These are phyloP conservation scores for Cryphonectria parasitica DNA, from an alignment of 2,329 filamentous ascomycete species.

Conservation along the genomic window DNA sequence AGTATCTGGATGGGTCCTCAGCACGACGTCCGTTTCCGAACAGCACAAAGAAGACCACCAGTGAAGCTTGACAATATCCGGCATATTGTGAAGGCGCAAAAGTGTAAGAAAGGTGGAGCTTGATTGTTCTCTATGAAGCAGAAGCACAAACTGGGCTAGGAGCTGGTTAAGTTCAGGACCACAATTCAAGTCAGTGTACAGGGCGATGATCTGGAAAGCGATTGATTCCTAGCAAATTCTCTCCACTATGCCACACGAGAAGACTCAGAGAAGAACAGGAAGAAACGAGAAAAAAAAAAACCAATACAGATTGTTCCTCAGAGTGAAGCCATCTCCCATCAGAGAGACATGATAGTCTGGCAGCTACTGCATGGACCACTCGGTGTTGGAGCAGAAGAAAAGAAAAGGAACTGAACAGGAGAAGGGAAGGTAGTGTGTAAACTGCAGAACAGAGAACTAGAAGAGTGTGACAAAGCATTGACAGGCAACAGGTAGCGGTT, in stretches of 20 bases:
- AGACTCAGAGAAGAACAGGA: not conserved
- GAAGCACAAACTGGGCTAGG: slow-evolving; percentile 1
- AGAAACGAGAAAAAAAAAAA: too few relatives aligned
- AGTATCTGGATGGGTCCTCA: not conserved
- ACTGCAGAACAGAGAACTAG: not conserved
- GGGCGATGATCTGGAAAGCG: not conserved
- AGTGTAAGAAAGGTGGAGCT: not conserved
- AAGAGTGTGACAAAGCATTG: not conserved
- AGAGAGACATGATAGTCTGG: not conserved
- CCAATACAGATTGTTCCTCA: too few relatives aligned
- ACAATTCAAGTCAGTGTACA: slow-evolving; percentile 5
- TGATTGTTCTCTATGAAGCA: slow-evolving; percentile 18
- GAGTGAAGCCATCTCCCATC: not conserved
- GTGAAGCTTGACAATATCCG: slow-evolving; percentile 17
- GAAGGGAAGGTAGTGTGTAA: too few relatives aligned
- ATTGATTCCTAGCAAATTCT: not conserved
- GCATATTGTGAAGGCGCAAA: slow-evolving; percentile 1
- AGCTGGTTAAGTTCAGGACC: not conserved
- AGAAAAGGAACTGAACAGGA: too few relatives aligned
- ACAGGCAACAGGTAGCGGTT: not conserved
- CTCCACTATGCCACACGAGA: not conserved
- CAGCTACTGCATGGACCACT: too few relatives aligned
- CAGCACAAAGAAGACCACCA: slow-evolving; percentile 23
- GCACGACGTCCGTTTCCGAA: slow-evolving; percentile 25
- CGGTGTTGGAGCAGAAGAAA: too few relatives aligned